A percentile compares a stretch with the other conserved stretches of the same genome.
Conservation (phyloP, 257 asterid genomes). For the Echites panduratus region DNA sequence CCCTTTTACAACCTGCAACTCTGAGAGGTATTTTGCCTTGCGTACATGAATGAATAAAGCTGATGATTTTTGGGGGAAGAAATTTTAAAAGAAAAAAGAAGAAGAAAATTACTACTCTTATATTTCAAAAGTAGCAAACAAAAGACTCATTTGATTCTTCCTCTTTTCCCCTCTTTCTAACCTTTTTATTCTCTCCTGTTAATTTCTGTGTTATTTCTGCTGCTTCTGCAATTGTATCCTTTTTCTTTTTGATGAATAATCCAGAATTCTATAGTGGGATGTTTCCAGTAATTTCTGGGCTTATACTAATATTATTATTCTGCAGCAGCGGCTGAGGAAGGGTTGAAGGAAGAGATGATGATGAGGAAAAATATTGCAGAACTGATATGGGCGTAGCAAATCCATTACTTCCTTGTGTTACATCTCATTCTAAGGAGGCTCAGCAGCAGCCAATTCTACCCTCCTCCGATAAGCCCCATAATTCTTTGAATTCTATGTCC, state of each 20-base stretch:
- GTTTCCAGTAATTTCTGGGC: slow-evolving; percentile 5
- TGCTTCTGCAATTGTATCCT: slow-evolving; percentile 3
- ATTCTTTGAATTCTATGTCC: slow-evolving; percentile 56
- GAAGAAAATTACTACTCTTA: neutral
- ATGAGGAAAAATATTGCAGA: slow-evolving; percentile 33
- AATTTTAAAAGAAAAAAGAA: no score
- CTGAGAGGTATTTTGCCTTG: slow-evolving; percentile 49
- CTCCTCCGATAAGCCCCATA: slow-evolving; percentile 21
- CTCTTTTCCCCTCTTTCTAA: slow-evolving; percentile 29
- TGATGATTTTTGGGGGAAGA: slow-evolving; percentile 3
- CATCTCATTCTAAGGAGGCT: slow-evolving; percentile 32
- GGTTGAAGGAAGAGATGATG: slow-evolving; percentile 25
- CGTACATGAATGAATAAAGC: slow-evolving; percentile 42
- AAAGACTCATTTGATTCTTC: slow-evolving; percentile 23
- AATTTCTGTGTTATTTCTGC: slow-evolving; percentile 11
- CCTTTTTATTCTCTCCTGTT: slow-evolving; percentile 22
- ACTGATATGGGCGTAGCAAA: slow-evolving; percentile 55
- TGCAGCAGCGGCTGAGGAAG: slow-evolving; percentile 16
- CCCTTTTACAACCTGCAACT: slow-evolving; percentile 66
- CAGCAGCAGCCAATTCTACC: slow-evolving; percentile 17
- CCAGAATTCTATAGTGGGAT: neutral
- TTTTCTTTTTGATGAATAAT: slow-evolving; percentile 8
- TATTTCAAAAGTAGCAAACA: slow-evolving; percentile 19
- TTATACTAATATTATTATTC: neutral
- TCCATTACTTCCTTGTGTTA: slow-evolving; percentile 21